Conservation (phyloP, 2,329 filamentous ascomycete genomes). For the Aspergillus amoenus region DNA sequence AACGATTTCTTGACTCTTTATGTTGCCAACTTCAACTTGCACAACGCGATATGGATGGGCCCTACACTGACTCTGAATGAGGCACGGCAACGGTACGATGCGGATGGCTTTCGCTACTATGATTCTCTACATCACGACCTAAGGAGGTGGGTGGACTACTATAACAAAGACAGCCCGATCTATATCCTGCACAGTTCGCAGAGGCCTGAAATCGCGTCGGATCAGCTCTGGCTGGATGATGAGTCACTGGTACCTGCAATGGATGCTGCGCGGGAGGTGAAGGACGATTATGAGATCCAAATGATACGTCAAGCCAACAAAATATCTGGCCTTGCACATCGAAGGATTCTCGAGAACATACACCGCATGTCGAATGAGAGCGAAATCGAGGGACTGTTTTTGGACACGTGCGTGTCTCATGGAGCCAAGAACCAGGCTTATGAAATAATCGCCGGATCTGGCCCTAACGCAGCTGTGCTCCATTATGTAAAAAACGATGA, state of each 20-base stretch:
- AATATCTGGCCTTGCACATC: slow-evolving; percentile 67
- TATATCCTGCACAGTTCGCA: slow-evolving; percentile 41
- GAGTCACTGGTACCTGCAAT: slow-evolving; percentile 53
- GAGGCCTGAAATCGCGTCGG: slow-evolving; percentile 24
- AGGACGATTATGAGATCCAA: slow-evolving; percentile 73
- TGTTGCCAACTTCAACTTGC: slow-evolving; percentile 67
- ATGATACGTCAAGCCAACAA: slow-evolving; percentile 71
- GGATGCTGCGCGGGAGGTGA: slow-evolving; percentile 67
- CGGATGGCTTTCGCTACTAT: slow-evolving; percentile 68
- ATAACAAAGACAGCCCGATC: slow-evolving; percentile 28
- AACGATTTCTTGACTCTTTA: slow-evolving; percentile 68
- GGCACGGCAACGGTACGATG: slow-evolving; percentile 61
- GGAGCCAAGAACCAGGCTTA: slow-evolving; percentile 84
- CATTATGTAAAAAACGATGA: slow-evolving; percentile 84
- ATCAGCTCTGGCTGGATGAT: slow-evolving; percentile 26
- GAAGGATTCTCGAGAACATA: slow-evolving; percentile 60
- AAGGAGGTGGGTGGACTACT: slow-evolving; percentile 30
- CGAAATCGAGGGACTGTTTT: slow-evolving; percentile 78
- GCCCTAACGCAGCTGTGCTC: slow-evolving; percentile 76
- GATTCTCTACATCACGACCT: slow-evolving; percentile 53
- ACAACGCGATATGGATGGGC: slow-evolving; percentile 43
- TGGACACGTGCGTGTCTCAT: slow-evolving; percentile 71
- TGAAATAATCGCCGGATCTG: slow-evolving; percentile 78
- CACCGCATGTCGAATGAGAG: slow-evolving; percentile 70
- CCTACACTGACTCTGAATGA: slow-evolving; percentile 51